Evolutionary conservation across 164 flowering plant species (phyloP).

Genomic region (Paratinospora sagittata): DNA sequence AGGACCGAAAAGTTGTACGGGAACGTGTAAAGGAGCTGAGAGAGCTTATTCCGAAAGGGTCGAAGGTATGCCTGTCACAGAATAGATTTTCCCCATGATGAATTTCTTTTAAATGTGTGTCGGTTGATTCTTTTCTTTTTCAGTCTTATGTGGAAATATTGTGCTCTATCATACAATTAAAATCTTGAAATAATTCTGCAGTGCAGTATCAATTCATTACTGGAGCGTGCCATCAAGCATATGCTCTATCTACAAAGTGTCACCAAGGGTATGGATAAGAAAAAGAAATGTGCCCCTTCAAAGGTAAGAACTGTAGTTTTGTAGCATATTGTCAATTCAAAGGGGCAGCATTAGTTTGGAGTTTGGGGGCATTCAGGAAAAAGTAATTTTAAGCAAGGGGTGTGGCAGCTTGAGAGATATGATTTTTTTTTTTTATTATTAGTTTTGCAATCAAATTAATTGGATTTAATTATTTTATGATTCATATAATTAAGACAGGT

Average conservation of each 20-base stretch:
- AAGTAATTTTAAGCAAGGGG: no score
- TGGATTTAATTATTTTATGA: no score
- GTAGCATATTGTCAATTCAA: neutral
- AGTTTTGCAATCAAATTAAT: no score
- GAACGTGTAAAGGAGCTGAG: constrained; percentile 85
- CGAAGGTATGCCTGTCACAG: constrained; percentile 45
- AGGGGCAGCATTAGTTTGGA: neutral
- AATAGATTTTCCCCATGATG: neutral
- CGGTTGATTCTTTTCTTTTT: neutral
- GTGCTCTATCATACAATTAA: constrained; percentile 9
- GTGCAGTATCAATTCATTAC: constrained; percentile 88
- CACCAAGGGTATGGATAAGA: constrained; percentile 63
- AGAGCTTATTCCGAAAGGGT: constrained; percentile 77
- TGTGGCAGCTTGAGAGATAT: no score
- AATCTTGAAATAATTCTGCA: constrained; percentile 27
- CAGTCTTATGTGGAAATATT: neutral
- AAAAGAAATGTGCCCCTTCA: constrained; percentile 41
- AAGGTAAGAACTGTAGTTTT: constrained; percentile 33
- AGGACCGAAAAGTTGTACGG: constrained; percentile 80
- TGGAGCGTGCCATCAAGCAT: constrained; percentile 80
- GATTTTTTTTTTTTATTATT: no score
- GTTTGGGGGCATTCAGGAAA: no score
- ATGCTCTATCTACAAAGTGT: constrained; percentile 67
- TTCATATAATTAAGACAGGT: no score
- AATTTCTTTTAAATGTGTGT: neutral